Conservation (phyloP, 2,329 filamentous ascomycete species). For the Scytalidium sp. region DNA sequence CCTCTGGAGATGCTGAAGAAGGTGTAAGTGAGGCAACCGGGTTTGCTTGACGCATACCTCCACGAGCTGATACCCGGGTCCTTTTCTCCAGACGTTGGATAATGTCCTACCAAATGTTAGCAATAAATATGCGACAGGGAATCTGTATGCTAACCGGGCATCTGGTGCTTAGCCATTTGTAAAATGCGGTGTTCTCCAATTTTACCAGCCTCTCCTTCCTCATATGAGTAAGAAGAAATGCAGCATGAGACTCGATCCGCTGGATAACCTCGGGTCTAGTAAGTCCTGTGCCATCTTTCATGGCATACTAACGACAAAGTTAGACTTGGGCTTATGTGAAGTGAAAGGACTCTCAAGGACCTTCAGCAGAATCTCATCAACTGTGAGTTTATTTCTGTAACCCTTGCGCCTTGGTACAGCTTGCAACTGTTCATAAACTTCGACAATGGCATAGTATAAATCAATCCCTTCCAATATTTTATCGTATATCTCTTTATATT, state of each 20-base stretch:
- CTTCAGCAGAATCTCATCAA: slow-evolving; percentile 16
- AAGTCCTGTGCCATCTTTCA: slow-evolving; percentile 49
- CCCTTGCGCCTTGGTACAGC: slow-evolving; percentile 32
- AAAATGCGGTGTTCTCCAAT: slow-evolving; percentile 47
- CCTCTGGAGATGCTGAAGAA: not conserved
- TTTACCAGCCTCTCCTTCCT: slow-evolving; percentile 29
- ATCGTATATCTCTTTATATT: slow-evolving; percentile 54
- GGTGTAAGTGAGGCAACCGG: not conserved
- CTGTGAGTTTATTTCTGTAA: slow-evolving; percentile 13
- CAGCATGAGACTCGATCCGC: slow-evolving; percentile 45
- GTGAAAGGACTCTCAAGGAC: slow-evolving; percentile 18
- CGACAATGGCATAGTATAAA: slow-evolving; percentile 60
- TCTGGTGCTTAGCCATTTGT: slow-evolving; percentile 41
- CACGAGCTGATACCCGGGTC: not conserved
- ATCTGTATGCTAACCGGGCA: slow-evolving; percentile 3
- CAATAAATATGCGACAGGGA: not conserved
- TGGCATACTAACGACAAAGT: slow-evolving; percentile 40
- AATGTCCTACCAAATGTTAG: not conserved
- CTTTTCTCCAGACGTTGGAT: not conserved
- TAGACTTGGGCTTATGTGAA: slow-evolving; percentile 33
- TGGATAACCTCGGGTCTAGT: slow-evolving; percentile 46
- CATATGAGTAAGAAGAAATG: slow-evolving; percentile 52
- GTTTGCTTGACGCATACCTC: not conserved
- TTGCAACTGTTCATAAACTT: slow-evolving; percentile 46
- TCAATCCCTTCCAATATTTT: slow-evolving; percentile 61